phyloP scores from a whole-genome alignment of 208 protist genomes.

The Wallacemonas sp. region DNA sequence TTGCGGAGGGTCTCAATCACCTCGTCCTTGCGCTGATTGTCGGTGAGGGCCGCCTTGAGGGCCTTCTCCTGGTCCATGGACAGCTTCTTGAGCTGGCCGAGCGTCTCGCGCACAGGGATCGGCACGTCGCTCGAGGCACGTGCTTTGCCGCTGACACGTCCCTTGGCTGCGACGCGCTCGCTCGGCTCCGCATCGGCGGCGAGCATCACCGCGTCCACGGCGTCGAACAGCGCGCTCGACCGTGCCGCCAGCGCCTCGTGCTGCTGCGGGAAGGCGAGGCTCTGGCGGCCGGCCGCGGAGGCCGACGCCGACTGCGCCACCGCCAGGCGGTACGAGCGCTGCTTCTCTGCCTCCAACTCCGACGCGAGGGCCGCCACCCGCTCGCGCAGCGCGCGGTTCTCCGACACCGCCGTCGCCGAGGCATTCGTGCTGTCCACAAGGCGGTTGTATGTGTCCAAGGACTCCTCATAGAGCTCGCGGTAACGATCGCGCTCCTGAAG shows the following conservation, averaged over 20 bases:
- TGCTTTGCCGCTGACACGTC: neutral
- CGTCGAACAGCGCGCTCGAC: conserved; percentile 33
- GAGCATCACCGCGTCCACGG: conserved; percentile 30
- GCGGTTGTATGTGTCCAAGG: conserved; percentile 21
- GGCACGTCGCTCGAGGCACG: conserved; percentile 3
- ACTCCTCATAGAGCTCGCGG: conserved; percentile 30
- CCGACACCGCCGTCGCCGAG: conserved; percentile 21
- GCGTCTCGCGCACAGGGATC: conserved; percentile 23
- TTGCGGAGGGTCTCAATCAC: conserved; percentile 10
- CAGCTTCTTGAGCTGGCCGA: conserved; percentile 35
- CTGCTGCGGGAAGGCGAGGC: conserved; percentile 15
- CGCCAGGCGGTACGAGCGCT: conserved; percentile 15
- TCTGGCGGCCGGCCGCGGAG: conserved; percentile 8
- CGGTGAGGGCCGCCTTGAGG: neutral
- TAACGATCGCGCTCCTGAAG: conserved; percentile 31
- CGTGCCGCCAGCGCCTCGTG: conserved; percentile 41
- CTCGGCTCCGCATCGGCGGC: conserved; percentile 28
- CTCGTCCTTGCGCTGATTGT: conserved; percentile 1
- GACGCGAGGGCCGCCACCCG: conserved; percentile 32
- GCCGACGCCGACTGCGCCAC: conserved; percentile 29
- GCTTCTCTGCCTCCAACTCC: conserved; percentile 35
- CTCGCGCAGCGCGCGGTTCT: conserved; percentile 30
- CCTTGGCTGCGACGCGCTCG: neutral
- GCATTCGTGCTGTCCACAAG: conserved; percentile 30
- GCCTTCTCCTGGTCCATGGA: conserved; percentile 23